Evolutionary conservation across 495 filamentous ascomycete species (phyloP).

Genomic region (Mycothermus thermophilus): DNA sequence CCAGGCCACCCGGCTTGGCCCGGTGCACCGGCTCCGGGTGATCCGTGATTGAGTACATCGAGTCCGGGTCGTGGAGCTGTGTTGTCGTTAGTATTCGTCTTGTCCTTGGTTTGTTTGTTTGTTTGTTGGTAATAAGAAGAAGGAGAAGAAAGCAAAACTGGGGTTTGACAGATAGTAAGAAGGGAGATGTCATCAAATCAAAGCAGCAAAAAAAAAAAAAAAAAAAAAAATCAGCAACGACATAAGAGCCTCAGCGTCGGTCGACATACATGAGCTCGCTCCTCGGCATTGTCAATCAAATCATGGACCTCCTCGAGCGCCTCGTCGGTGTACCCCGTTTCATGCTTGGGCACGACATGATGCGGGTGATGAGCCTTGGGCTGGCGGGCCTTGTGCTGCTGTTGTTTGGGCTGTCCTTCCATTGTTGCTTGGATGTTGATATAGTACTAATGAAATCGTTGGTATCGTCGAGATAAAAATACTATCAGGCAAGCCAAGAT

Average conservation of each 20-base stretch:
- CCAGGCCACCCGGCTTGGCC: slow-evolving; percentile 6
- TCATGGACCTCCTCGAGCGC: slow-evolving; percentile 17
- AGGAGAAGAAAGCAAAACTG: neutral
- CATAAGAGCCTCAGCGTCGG: neutral
- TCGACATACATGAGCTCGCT: slow-evolving; percentile 15
- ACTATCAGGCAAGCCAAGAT: no score
- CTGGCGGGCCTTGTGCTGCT: neutral
- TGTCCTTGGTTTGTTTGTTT: neutral
- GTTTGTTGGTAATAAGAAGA: neutral
- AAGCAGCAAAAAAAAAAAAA: no score
- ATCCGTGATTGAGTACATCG: slow-evolving; percentile 7
- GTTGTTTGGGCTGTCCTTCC: no score
- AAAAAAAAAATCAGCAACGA: no score
- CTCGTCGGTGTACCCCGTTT: slow-evolving; percentile 17
- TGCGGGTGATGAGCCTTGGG: slow-evolving; percentile 7
- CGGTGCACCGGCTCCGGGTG: slow-evolving; percentile 1
- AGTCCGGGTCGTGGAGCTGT: slow-evolving; percentile 14
- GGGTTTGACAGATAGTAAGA: neutral
- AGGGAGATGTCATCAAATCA: no score
- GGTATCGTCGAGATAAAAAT: no score
- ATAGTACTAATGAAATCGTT: no score
- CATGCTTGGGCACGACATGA: slow-evolving; percentile 6
- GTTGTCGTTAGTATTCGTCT: no score
- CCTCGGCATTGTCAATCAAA: slow-evolving; percentile 18
- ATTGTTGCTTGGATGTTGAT: no score